Percentiles rank a stretch among this genome's conserved stretches.
These are phyloP conservation scores for Melocanna baccifera DNA, from an alignment of 176 grass and related monocot genomes.

Conservation along the genomic window DNA sequence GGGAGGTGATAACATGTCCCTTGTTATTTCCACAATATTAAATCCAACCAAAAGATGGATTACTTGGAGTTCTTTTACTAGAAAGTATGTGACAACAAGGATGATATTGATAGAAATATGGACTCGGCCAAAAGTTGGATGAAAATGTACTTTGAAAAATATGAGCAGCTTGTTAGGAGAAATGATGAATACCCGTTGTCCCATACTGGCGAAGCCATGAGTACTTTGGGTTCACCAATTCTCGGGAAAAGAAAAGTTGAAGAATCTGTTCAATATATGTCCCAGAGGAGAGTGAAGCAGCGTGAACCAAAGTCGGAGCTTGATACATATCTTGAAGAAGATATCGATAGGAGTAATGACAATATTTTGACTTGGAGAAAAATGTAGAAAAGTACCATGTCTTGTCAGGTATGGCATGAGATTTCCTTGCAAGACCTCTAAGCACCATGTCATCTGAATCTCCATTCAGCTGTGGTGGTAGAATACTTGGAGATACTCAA, in stretches of 20 bases:
- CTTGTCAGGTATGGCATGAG: background rate
- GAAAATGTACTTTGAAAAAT: background rate
- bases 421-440: background rate
- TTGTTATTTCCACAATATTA: background rate
- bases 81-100: background rate
- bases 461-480: background rate
- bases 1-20: background rate
- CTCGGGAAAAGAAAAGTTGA: background rate
- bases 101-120: background rate
- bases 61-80: background rate
- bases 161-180: background rate
- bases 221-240: background rate
- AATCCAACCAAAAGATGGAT: background rate
- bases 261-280: background rate
- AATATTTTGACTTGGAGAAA: background rate
- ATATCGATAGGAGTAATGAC: background rate
- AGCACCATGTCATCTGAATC: background rate
- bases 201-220: background rate
- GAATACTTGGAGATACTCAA: background rate
- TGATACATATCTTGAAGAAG: background rate
- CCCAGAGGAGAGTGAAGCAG: rapidly evolving
- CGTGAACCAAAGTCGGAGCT: background rate
- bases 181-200: background rate
- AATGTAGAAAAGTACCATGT: background rate
- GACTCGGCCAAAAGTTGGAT: too few species aligned